A percentile compares a stretch with the other conserved stretches of the same genome.
Conservation (phyloP, 1,284 basidiomycete species). For the Melampsora americana region DNA sequence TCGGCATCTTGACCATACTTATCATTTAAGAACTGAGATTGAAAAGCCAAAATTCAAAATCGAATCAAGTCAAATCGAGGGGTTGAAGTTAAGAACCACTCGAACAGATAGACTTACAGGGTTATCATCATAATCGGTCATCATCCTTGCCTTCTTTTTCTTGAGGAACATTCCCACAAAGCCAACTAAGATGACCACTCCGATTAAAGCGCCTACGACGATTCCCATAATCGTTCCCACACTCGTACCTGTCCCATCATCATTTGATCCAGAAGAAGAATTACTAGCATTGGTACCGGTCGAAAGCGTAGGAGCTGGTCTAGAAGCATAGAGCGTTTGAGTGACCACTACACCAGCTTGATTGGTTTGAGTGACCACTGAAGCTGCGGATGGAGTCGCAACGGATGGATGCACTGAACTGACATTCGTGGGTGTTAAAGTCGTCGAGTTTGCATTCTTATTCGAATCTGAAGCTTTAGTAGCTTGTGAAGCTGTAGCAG, state of each 20-base stretch:
- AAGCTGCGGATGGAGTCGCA: not conserved
- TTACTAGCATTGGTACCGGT: not conserved
- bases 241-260: not conserved
- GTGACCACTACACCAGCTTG: not conserved
- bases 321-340: not conserved
- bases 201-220: slow-evolving; percentile 13
- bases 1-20: not conserved
- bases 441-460: not conserved
- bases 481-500: not conserved
- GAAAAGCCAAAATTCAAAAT: not conserved
- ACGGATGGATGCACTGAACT: not conserved
- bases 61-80: not conserved
- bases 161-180: slow-evolving; percentile 6
- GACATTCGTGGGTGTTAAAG: not conserved
- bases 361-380: not conserved
- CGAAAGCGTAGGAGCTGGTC: not conserved
- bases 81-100: no score
- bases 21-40: not conserved
- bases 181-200: slow-evolving; percentile 6
- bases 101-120: no score
- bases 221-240: slow-evolving; percentile 33
- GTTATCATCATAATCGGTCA: not conserved
- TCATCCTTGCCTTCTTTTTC: not conserved
- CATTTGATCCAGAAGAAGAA: not conserved
- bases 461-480: not conserved